Conservation (phyloP, 495 filamentous ascomycete genomes). For the Barbatosphaeria neglecta region DNA sequence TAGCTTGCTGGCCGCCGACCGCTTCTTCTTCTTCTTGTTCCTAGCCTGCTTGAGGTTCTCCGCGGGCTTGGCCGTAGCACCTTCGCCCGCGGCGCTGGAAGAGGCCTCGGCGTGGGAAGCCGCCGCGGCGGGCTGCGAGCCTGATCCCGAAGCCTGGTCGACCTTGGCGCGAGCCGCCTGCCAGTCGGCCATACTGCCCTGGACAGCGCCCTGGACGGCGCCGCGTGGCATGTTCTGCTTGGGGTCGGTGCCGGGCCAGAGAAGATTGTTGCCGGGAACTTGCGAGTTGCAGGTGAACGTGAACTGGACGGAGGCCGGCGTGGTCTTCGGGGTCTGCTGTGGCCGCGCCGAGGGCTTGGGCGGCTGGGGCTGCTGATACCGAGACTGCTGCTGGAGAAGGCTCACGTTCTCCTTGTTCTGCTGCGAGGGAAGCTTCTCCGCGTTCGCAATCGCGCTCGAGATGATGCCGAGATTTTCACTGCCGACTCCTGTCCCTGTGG, state of each 20-base stretch:
- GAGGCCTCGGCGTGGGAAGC: not conserved
- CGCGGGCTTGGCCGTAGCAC: not conserved
- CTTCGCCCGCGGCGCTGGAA: not conserved
- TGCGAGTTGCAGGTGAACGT: conserved; percentile 75
- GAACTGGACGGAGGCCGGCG: conserved; percentile 66
- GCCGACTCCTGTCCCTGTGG: not conserved
- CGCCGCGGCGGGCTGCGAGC: not conserved
- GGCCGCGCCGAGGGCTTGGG: too few relatives aligned
- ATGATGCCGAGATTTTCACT: conserved; percentile 66
- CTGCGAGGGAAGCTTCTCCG: conserved; percentile 54
- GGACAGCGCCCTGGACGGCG: not conserved
- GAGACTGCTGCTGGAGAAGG: conserved; percentile 50
- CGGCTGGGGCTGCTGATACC: not conserved
- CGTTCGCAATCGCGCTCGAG: conserved; percentile 77
- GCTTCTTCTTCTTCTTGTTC: not conserved
- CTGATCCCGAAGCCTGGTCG: not conserved
- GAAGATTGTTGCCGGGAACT: conserved; percentile 28
- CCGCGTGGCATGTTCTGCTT: not conserved
- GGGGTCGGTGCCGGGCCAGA: conserved; percentile 47
- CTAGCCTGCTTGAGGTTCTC: not conserved
- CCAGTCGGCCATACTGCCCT: not conserved
- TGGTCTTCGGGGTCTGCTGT: conserved; percentile 32
- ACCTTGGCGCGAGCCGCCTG: not conserved
- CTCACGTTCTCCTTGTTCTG: conserved; percentile 63
- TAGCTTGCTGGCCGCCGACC: too few relatives aligned